Percentiles rank a stretch among this genome's conserved stretches.
Conservation (phyloP, 495 filamentous ascomycete genomes). For the Melanomma pulvis-pyrius region DNA sequence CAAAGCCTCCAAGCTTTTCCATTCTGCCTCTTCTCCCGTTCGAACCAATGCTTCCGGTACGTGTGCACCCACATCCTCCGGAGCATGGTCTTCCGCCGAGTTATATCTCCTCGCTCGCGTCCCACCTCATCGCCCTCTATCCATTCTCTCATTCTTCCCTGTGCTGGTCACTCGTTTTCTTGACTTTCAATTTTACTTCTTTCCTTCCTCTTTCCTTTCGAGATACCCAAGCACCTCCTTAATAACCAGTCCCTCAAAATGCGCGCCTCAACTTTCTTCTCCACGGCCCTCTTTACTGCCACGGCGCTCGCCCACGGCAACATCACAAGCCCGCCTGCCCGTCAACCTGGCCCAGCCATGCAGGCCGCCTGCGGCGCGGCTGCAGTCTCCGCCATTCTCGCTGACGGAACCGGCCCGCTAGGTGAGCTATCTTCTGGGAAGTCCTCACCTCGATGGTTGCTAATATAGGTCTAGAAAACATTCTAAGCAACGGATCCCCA, state of each 20-base stretch:
- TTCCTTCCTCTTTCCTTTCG: not conserved
- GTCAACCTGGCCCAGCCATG: constrained; percentile 23
- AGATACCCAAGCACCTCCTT: not conserved
- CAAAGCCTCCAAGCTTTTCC: not conserved
- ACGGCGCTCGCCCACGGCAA: constrained; percentile 29
- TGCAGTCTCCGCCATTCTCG: constrained; percentile 23
- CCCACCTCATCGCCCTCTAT: not conserved
- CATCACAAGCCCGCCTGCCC: constrained; percentile 26
- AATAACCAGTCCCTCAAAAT: constrained; percentile 7
- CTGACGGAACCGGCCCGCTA: constrained; percentile 23
- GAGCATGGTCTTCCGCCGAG: not conserved
- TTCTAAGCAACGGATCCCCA: not conserved
- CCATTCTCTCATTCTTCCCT: constrained; percentile 12
- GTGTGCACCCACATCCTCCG: not conserved
- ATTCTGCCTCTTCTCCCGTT: not conserved
- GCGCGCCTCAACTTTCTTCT: constrained; percentile 11
- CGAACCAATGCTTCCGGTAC: not conserved
- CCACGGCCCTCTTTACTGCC: constrained; percentile 6
- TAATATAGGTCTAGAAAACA: not conserved
- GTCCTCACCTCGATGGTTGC: not conserved
- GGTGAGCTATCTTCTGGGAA: not conserved
- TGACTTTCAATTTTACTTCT: constrained; percentile 4
- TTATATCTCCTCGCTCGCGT: not conserved
- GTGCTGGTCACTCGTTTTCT: constrained; percentile 35
- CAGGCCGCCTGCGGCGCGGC: constrained; percentile 14